A percentile compares a stretch with the other conserved stretches of the same genome.
phyloP scores from a whole-genome alignment of 495 filamentous ascomycete species.

The Filosporella fistucella region DNA sequence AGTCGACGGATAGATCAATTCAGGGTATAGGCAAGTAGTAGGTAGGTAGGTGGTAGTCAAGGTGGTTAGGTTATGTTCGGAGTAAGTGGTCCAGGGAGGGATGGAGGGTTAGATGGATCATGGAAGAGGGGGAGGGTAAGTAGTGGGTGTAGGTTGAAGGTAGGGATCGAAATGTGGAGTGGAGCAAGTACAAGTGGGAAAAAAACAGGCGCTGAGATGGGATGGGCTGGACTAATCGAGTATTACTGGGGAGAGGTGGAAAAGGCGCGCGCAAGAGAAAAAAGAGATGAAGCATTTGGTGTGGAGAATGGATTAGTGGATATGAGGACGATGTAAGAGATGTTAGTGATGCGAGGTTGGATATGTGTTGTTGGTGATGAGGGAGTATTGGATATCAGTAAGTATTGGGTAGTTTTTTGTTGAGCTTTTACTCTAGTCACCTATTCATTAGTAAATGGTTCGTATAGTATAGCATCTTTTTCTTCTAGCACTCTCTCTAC shows the following conservation, averaged over 20 bases:
- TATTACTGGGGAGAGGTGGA: background rate
- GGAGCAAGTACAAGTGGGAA: slow-evolving; percentile 5
- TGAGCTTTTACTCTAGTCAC: too few relatives aligned
- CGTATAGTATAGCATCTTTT: too few relatives aligned
- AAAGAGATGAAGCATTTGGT: too few relatives aligned
- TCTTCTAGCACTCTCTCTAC: too few relatives aligned
- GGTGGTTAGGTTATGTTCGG: background rate
- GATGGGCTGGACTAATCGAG: background rate
- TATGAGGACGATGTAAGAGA: background rate
- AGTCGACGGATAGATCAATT: background rate
- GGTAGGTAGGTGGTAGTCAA: background rate
- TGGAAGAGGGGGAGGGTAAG: background rate
- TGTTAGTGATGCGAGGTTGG: background rate
- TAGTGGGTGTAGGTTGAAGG: background rate
- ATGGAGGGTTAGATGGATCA: background rate
- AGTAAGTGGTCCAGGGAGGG: background rate
- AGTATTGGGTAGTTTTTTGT: too few relatives aligned
- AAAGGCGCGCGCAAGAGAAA: too few relatives aligned
- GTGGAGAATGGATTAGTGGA: background rate
- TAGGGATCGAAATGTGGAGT: slow-evolving; percentile 23
- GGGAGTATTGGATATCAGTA: background rate
- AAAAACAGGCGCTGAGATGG: slow-evolving; percentile 13
- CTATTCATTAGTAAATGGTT: too few relatives aligned
- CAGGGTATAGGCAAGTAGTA: background rate
- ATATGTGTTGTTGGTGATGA: background rate